These are phyloP conservation scores for Nakazawaea holstii DNA, from an alignment of 805 yeast species.

Conservation along the genomic window DNA sequence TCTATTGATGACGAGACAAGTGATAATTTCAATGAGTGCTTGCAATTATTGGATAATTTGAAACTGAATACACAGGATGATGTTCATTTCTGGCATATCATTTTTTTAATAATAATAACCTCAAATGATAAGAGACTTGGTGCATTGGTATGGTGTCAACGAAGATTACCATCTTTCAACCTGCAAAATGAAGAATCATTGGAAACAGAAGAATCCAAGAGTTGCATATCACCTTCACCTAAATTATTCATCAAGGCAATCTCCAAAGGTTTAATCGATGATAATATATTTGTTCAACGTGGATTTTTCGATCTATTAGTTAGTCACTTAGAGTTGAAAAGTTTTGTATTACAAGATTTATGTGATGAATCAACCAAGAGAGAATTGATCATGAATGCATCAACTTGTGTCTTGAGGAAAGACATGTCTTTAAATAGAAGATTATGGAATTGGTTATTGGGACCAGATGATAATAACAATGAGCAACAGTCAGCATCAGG, in stretches of 20 bases:
- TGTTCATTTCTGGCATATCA: conserved; percentile 79
- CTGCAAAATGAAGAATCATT: conserved; percentile 20
- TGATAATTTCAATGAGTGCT: conserved; percentile 64
- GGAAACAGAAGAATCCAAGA: conserved; percentile 38
- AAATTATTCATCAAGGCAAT: conserved; percentile 76
- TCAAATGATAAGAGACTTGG: conserved; percentile 81
- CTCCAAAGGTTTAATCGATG: conserved; percentile 58
- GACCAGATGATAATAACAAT: conserved; percentile 50
- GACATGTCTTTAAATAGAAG: conserved; percentile 96
- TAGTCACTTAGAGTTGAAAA: conserved; percentile 59
- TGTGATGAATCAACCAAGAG: conserved; percentile 50
- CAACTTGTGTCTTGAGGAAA: conserved; percentile 64
- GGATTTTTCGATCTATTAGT: conserved; percentile 83
- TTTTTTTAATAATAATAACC: conserved; percentile 69
- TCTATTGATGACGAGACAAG: conserved; percentile 92
- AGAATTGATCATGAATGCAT: conserved; percentile 54
- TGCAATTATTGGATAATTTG: conserved; percentile 56
- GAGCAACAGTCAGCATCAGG: not conserved
- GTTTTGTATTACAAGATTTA: conserved; percentile 46
- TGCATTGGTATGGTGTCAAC: conserved; percentile 69
- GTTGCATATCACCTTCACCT: conserved; percentile 69
- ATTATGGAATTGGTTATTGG: conserved; percentile 88
- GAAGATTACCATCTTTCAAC: conserved; percentile 58
- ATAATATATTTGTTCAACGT: conserved; percentile 71
- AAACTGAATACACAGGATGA: conserved; percentile 56